Base-by-base conservation (phyloP, 129 eudicot genomes). In the Centaurea solstitialis region DNA sequence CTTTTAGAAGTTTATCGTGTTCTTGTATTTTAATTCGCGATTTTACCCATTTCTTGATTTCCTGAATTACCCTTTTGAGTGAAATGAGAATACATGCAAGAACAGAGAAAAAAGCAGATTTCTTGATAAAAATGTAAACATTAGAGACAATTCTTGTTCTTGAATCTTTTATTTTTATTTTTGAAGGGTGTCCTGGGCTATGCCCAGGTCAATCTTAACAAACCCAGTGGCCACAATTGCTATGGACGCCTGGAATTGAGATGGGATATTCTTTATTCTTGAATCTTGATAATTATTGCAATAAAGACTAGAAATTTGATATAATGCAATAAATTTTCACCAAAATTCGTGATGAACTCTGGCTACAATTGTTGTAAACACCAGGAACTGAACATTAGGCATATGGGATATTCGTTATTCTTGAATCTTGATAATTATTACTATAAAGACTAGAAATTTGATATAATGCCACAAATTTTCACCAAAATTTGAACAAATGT, bases 401-500 rank as follows among this genome's bases (percentile, higher is more conserved):
- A 33, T 0, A 33, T 33, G 37, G 5, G 37, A 33, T 33, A 33
- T 33, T 33, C 5, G 0, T 33, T 33, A 33, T 33, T 33, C 4
- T 33, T 33, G 37, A 2, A 3, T 26, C 30, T 26, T 26, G 30
- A 26, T 26, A 26, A 26, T 26, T 26, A 26, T 26, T 26, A 35
- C 50, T 15, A 23, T 38, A 61, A 73, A 40, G 45, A 65, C 70
- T 47, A 73, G 79, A 73, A 15, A 45, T 66, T 68, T 68, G 7
- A 13, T 81, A 24, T 20, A 9, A 50, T 75, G n/a, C 65, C 28
- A 75, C 76, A 53, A 13, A 11, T 39, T 70, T 70, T 81, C 81
- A 82, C 72, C 76, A 38, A 68, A 76, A 20, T 75, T 82, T 82
- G 65, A 75, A 82, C 70, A 82, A 1, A 22, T 75, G 28, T 82